Percentiles rank a stretch among this genome's conserved stretches.
phyloP scores from a whole-genome alignment of 2,329 filamentous ascomycete species.

The Colletotrichum falcatum region DNA sequence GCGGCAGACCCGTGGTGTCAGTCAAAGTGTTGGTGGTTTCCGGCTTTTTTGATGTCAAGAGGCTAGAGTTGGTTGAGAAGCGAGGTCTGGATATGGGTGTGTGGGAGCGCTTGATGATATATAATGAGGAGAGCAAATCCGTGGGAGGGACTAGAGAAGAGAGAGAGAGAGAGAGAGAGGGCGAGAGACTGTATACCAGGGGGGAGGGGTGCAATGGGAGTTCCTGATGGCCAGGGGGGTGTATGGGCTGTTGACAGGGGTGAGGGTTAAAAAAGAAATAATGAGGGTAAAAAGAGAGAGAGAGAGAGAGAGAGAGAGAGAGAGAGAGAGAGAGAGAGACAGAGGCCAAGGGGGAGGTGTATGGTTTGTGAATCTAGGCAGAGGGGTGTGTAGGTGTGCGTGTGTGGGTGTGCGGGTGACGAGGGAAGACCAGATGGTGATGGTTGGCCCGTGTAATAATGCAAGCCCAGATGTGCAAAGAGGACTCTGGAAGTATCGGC shows the following conservation, averaged over 20 bases:
- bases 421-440: slow-evolving; percentile 16
- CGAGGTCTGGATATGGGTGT: background rate
- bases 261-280: slow-evolving; percentile 33
- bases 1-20: background rate
- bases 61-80: slow-evolving; percentile 9
- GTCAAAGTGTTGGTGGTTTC: slow-evolving; percentile 8
- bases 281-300: slow-evolving; percentile 25
- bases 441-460: slow-evolving; percentile 19
- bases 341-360: background rate
- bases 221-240: background rate
- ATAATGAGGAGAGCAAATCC: slow-evolving; percentile 27
- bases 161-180: slow-evolving; percentile 1
- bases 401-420: slow-evolving; percentile 4
- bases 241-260: slow-evolving; percentile 11
- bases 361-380: slow-evolving; percentile 12
- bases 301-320: slow-evolving; percentile 4
- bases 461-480: slow-evolving; percentile 23
- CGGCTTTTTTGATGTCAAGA: slow-evolving; percentile 12
- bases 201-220: background rate
- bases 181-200: slow-evolving; percentile 12
- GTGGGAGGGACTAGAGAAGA: slow-evolving; percentile 23
- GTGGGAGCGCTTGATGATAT: slow-evolving; percentile 40
- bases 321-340: background rate
- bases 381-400: slow-evolving; percentile 1
- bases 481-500: slow-evolving; percentile 28